Evolutionary conservation across 768 basidiomycete species (phyloP), one percentile per base, ranked within the genome.

Genomic region (Leccinum subgranulosum): DNA sequence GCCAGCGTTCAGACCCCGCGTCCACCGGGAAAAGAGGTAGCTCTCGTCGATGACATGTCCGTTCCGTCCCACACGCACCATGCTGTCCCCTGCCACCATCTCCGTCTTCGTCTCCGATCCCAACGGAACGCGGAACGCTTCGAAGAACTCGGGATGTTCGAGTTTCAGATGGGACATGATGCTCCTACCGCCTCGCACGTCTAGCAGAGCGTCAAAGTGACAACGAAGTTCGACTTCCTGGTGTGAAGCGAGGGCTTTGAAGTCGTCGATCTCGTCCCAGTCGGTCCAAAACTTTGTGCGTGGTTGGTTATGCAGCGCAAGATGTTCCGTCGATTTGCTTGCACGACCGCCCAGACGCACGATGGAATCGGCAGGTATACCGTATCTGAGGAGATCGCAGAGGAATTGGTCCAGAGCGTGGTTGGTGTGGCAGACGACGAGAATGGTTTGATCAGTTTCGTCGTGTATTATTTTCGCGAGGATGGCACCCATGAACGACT

Each of bases 331-430:
- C 0, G 72, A 61, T 0, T 72, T 1, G 6, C 79, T 83, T 1
- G 80, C 74, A 63, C 86, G 86, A 1, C 86, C 78, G 1, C 77
- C 77, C 0, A 88, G 72, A 0, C 87, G 79, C 17, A 87, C 79
- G 45, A 89, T 80, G 33, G 67, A 75, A 2, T 36, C 3, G 0
- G 53, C 51, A 1, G 84, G 81, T 3, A 88, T 85, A 2, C 79
- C 83, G 36, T 83, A 82, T 34, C 79, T 74, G 17, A 88, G 66
- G 4, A 89, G 77, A 54, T 84, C 81, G 21, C 81, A 77, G 11
- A 89, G 74, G 54, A 89, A 84, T 56, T 87, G 83, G 63, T 88
- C 87, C 0, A 89, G 76, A 0, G 87, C 87, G 54, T 89, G 87
- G 55, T 89, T 89, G 0, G 86, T 89, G 56, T 82, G 87, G 63